phyloP scores from a whole-genome alignment of 495 filamentous ascomycete species.

The Extremus antarcticus region DNA sequence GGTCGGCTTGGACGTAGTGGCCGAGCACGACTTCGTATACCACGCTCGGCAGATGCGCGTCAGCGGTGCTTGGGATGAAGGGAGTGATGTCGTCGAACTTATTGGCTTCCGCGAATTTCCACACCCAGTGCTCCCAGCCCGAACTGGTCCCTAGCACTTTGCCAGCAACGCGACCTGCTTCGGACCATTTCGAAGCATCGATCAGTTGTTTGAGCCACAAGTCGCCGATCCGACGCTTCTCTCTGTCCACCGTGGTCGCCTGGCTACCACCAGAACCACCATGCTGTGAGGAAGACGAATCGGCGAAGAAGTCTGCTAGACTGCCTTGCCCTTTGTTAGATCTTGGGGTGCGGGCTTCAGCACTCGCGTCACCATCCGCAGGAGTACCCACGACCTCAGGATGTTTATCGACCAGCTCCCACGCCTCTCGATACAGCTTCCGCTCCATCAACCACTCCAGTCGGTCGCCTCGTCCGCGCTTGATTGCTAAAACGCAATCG shows the following conservation, averaged over 20 bases:
- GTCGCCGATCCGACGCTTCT: constrained; percentile 86
- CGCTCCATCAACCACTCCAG: constrained; percentile 73
- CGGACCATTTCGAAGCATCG: constrained; percentile 56
- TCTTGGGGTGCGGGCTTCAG: constrained; percentile 59
- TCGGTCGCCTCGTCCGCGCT: constrained; percentile 73
- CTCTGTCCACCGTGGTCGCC: constrained; percentile 57
- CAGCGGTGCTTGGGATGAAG: constrained; percentile 62
- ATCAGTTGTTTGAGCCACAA: constrained; percentile 83
- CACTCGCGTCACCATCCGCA: constrained; percentile 23
- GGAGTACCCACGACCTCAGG: constrained; percentile 52
- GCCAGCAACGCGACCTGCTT: constrained; percentile 65
- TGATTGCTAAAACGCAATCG: constrained; percentile 80
- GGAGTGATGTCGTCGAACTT: constrained; percentile 82
- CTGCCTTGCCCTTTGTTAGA: constrained; percentile 50
- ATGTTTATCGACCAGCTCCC: constrained; percentile 76
- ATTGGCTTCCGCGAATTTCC: constrained; percentile 71
- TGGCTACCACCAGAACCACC: constrained; percentile 32
- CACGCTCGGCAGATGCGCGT: constrained; percentile 66
- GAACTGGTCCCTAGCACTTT: constrained; percentile 68
- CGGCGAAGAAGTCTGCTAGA: constrained; percentile 66
- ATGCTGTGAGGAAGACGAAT: constrained; percentile 43
- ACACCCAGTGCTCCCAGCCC: constrained; percentile 91
- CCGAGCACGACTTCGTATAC: constrained; percentile 79
- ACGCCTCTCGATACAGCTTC: constrained; percentile 69
- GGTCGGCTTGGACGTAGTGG: constrained; percentile 69